Base-by-base conservation (phyloP, 2,329 filamentous ascomycete species). In the Epichloe aotearoae region DNA sequence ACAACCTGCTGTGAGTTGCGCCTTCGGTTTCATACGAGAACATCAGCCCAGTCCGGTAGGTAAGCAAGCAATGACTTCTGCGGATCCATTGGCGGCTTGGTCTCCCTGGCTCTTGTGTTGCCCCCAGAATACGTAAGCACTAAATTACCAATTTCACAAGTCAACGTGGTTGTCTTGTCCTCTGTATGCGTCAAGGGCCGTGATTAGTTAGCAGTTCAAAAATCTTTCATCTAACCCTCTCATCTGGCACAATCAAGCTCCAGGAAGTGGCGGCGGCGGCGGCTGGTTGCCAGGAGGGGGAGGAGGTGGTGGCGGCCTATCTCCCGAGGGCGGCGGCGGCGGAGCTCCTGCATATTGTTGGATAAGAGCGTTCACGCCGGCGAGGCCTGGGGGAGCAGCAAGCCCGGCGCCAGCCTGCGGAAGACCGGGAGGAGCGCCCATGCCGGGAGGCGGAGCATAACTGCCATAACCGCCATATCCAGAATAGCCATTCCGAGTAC, bases 231-330 rank as follows among this genome's bases (percentile, higher is more conserved):
- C 3, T 15, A 19, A 19, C 46, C 10, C 17, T 34, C 20, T 36
- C 42, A 33, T 14, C 19, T 20, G 36, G 17, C 33, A 26, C 44
- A 41, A 33, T 53, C 50, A 76, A 56, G 72, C 72, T 58, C 73
- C 73, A 52, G 72, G 72, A 55, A 80, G 80, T 49, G 80, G 80
- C 52, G 80, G 81, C 23, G 84, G 82, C 15, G 81, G 80, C 56
- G 81, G 76, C 55, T 80, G 80, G 56, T 73, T 72, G 50, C 75
- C 75, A 51, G 80, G 80, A 56, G 81, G 82, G 19, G 84, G 82
- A 38, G 82, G 80, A 52, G 82, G 80, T 47, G 76, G 74, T 51
- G 74, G 52, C 14, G 52, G 71, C 23, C 73, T 64, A 42, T 68
- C 66, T 41, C 66, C 64, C 54, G 78, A 76, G 23, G 79, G 77